Conservation (phyloP, 371 early-diverging fungal genomes). For the Scutellospora calospora region DNA sequence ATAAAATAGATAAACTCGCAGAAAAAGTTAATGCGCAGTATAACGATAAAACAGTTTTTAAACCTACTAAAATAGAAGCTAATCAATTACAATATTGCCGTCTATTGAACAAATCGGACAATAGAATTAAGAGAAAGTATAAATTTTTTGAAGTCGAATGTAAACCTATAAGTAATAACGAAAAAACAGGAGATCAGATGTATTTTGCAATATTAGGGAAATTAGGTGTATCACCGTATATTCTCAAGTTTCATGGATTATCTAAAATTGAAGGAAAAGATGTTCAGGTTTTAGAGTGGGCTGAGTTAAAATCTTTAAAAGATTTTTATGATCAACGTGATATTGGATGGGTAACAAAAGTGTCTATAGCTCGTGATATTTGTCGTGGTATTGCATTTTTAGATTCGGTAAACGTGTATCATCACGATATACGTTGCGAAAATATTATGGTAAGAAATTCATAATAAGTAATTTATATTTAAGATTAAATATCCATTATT, state of each 20-base stretch:
- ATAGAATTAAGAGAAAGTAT: no score
- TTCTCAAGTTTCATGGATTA: slow-evolving; percentile 4
- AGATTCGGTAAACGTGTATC: not conserved
- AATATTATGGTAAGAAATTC: slow-evolving; percentile 9
- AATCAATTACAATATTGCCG: no score
- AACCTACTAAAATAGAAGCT: no score
- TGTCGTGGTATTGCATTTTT: slow-evolving; percentile 23
- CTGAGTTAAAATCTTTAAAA: slow-evolving; percentile 17
- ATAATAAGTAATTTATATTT: no score
- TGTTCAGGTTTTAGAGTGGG: slow-evolving; percentile 22
- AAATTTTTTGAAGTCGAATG: no score
- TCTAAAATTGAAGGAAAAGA: not conserved
- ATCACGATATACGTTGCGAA: slow-evolving; percentile 18
- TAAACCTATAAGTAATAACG: no score
- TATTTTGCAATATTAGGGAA: not conserved
- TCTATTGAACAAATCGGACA: no score
- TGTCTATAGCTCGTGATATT: not conserved
- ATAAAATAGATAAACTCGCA: no score
- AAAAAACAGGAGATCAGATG: no score
- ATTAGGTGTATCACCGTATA: not conserved
- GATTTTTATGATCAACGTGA: not conserved
- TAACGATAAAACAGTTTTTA: no score
- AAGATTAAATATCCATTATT: no score
- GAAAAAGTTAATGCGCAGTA: no score
- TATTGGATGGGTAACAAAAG: not conserved